Conservation (phyloP, 2,329 filamentous ascomycete genomes). For the Kalmusia sp. region DNA sequence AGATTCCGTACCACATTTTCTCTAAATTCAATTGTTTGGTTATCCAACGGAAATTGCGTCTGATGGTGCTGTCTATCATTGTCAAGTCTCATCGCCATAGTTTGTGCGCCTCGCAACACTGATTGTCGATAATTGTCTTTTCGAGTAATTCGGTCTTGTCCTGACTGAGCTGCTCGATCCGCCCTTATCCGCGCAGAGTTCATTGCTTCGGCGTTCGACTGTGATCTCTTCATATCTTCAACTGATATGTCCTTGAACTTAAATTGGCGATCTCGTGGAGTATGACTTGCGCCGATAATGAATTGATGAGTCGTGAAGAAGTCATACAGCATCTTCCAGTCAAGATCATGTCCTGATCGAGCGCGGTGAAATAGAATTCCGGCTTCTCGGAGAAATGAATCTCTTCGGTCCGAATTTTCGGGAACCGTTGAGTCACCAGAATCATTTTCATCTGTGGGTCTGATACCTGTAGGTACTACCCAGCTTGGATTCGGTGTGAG, state of each 20-base stretch:
- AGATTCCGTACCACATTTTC: background rate
- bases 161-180: background rate
- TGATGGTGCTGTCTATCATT: too few relatives aligned
- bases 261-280: slow-evolving; percentile 10
- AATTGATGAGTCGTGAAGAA: slow-evolving; percentile 17
- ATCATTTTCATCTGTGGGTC: background rate
- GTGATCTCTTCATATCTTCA: background rate
- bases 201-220: background rate
- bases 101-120: too few relatives aligned
- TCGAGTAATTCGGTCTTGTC: too few relatives aligned
- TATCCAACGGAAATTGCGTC: background rate
- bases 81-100: background rate
- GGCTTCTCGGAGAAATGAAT: background rate
- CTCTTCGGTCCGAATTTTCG: background rate
- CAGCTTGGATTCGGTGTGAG: slow-evolving; percentile 15
- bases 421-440: too few relatives aligned
- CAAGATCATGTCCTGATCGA: slow-evolving; percentile 4
- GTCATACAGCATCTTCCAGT: slow-evolving; percentile 17
- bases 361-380: slow-evolving; percentile 13
- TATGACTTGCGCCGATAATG: slow-evolving; percentile 3
- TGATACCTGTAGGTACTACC: background rate
- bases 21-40: background rate
- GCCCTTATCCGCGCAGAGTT: background rate
- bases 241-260: slow-evolving; percentile 5
- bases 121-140: too few relatives aligned